Evolutionary conservation across 306 rosid species (phyloP), one percentile per base, ranked within the genome.

Genomic region (Prunus armeniaca): DNA sequence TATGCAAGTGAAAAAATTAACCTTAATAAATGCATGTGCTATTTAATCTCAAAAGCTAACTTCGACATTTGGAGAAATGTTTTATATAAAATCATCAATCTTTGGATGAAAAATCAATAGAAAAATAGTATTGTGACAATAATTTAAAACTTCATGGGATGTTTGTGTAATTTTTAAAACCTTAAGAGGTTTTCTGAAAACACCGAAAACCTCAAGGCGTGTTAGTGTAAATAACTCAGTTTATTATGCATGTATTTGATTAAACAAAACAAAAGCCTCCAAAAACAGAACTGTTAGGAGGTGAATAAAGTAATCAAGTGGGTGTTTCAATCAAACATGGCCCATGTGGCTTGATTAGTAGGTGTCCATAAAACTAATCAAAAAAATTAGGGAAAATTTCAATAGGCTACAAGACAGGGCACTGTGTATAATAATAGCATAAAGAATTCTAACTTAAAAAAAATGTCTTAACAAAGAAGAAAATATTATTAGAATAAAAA

Each of bases 331-430:
- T 67, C 63, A 85, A 81, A 76, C 85, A 76, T 62, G 78, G 66
- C 74, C 86, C 88, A 85, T 82, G 86, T 85, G 88, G 75, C 83
- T 82, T 82, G 82, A 82, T 85, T 67, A 82, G 80, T 49, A 62
- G 75, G 76, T 82, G 84, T 82, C 74, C 82, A 61, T 54, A 72
- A 64, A 80, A 73, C 60, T 54, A 73, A 66, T 27, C 58, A 46
- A 43, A 12, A 27, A 30, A 68, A 65, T 61, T 11, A 14, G 43
- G 43, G 9, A 52, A 60, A 78, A 78, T 65, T 75, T 81, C 82
- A 77, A 65, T 77, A 58, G 24, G 78, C 79, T 69, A 28, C 4
- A 45, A 55, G 81, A 71, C 85, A 78, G 79, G 72, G 50, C 54
- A 45, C n/a, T 65, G 43, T 9, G 25, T 60, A 43, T 49, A 76